Evolutionary conservation across 257 asterid genomes (phyloP).

Genomic region (Solanum bukasovii): DNA sequence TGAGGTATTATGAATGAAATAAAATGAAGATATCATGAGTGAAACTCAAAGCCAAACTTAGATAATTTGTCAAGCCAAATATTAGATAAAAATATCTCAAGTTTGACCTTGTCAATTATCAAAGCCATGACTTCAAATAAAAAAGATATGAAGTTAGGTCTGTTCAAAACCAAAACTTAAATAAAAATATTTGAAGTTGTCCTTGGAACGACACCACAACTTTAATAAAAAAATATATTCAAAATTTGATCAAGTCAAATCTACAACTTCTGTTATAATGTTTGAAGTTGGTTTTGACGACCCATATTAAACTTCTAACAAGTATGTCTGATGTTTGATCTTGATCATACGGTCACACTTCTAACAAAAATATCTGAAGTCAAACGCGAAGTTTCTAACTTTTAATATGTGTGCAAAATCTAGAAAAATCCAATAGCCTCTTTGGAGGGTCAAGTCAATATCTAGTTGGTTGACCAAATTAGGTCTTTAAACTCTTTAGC

Average conservation of each 20-base stretch:
- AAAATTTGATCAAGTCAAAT: neutral
- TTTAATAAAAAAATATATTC: neutral
- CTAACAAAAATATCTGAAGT: neutral
- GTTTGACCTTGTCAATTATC: neutral
- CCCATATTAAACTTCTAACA: neutral
- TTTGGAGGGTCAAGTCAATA: neutral
- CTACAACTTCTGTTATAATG: neutral
- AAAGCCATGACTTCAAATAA: neutral
- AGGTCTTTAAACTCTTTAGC: neutral
- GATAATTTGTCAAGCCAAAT: neutral
- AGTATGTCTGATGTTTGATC: no score
- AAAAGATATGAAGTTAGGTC: neutral
- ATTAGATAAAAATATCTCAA: neutral
- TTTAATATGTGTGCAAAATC: neutral
- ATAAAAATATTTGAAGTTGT: neutral
- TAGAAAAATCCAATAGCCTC: neutral
- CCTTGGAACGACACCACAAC: neutral
- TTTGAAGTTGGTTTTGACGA: neutral
- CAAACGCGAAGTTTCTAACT: neutral
- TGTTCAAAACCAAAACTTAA: neutral
- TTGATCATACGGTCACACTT: neutral
- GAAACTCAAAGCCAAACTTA: neutral
- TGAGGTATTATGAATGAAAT: neutral
- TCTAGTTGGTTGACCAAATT: neutral
- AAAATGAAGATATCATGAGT: no score